Percentiles rank a stretch among this genome's conserved stretches.
Conservation (phyloP, 2,329 filamentous ascomycete species). For the Hymenoscyphus occultus region DNA sequence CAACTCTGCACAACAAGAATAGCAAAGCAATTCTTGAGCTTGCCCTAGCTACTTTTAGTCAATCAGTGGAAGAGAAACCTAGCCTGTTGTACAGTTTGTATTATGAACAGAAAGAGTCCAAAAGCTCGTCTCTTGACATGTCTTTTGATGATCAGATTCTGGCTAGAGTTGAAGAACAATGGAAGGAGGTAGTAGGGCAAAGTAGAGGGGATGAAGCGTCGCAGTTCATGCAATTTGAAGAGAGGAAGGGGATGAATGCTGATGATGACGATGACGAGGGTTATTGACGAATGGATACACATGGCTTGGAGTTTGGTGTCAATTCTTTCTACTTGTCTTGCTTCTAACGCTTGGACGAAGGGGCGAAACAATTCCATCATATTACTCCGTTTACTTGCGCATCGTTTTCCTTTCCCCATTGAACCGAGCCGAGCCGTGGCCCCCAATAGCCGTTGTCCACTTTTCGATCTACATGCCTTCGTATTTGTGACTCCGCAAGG, state of each 20-base stretch:
- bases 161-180: conserved; percentile 53
- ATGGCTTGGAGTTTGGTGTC: conserved; percentile 2
- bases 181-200: conserved; percentile 36
- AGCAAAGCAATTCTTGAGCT: conserved; percentile 30
- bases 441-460: conserved; percentile 3
- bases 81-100: conserved; percentile 50
- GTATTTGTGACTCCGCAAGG: neutral
- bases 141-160: conserved; percentile 72
- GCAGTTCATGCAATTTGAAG: conserved; percentile 74
- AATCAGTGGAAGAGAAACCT: conserved; percentile 33
- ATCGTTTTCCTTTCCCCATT: neutral
- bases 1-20: conserved; percentile 22
- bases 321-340: neutral
- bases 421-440: neutral
- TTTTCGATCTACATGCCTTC: neutral
- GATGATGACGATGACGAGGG: conserved; percentile 51
- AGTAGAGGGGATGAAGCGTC: conserved; percentile 60
- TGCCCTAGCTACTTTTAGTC: conserved; percentile 45
- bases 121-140: conserved; percentile 55
- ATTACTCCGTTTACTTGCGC: neutral
- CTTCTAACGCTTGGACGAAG: neutral
- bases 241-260: conserved; percentile 61
- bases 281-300: conserved; percentile 10
- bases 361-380: neutral
- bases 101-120: conserved; percentile 49